phyloP scores from a whole-genome alignment of 2,329 filamentous ascomycete genomes.

The Botrytis byssoidea region DNA sequence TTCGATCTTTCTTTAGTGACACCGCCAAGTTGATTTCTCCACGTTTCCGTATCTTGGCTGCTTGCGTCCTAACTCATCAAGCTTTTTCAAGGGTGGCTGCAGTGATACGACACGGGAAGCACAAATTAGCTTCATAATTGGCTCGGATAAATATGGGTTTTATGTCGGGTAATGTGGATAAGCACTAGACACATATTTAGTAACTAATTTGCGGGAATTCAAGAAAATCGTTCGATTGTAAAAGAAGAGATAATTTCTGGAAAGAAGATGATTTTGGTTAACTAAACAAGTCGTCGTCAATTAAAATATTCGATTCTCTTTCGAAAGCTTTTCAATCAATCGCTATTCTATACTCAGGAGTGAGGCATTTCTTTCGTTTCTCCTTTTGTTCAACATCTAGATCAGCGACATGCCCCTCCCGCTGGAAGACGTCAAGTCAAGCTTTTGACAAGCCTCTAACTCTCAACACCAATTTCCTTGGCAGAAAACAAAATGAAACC shows the following conservation, averaged over 20 bases:
- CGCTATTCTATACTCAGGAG: not conserved
- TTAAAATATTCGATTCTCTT: not conserved
- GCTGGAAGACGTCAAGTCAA: constrained; percentile 15
- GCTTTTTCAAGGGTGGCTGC: not conserved
- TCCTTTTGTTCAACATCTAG: not conserved
- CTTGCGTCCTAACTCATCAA: not conserved
- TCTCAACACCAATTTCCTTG: constrained; percentile 4
- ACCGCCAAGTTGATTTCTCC: constrained; percentile 8
- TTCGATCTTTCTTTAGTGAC: not conserved
- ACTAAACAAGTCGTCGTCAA: not conserved
- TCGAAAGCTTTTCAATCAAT: not conserved
- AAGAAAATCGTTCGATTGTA: not conserved
- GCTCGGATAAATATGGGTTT: not conserved
- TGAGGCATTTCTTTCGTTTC: not conserved
- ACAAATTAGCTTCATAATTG: not conserved
- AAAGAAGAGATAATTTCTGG: not conserved
- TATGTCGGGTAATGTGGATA: not conserved
- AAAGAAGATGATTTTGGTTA: not conserved
- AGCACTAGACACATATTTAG: not conserved
- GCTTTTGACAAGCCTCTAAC: constrained; percentile 16
- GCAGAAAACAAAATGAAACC: not conserved
- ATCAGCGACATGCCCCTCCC: not conserved
- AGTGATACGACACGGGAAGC: not conserved
- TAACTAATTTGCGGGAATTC: not conserved
- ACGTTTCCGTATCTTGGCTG: constrained; percentile 6